Percentiles rank a stretch among this genome's conserved stretches.
phyloP scores from a whole-genome alignment of 202 grass and related monocot genomes.

The Schoenoplectus tabernaemontani region DNA sequence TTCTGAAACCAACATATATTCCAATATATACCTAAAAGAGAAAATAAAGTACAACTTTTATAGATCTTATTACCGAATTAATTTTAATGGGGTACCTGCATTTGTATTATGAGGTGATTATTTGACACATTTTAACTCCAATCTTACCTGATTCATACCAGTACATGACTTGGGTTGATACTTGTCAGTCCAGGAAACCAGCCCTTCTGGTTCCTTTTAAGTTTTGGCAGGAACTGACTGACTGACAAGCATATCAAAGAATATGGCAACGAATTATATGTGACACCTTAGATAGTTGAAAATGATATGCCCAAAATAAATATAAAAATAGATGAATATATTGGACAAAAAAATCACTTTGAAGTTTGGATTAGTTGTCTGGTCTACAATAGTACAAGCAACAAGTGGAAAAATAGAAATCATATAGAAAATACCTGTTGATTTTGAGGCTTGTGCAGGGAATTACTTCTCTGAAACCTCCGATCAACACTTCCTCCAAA shows the following conservation, averaged over 20 bases:
- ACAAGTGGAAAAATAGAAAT: too few relatives aligned
- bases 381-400: too few relatives aligned
- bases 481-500: conserved; percentile 80
- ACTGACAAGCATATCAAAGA: not conserved
- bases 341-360: too few relatives aligned
- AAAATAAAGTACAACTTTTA: too few relatives aligned
- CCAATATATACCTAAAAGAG: too few relatives aligned
- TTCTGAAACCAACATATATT: not conserved
- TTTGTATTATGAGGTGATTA: not conserved
- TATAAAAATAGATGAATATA: too few relatives aligned
- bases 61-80: too few relatives aligned
- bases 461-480: conserved; percentile 41
- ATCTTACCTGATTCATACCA: not conserved
- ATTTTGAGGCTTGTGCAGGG: conserved; percentile 33
- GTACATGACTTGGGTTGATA: not conserved
- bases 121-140: not conserved
- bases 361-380: too few relatives aligned
- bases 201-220: not conserved
- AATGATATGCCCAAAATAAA: too few relatives aligned
- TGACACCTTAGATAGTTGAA: too few relatives aligned
- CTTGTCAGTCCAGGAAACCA: not conserved
- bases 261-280: too few relatives aligned
- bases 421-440: not conserved
- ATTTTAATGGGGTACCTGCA: too few relatives aligned
- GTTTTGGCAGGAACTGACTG: not conserved